These are phyloP conservation scores for Arthroderma sp. DNA, from an alignment of 2,329 filamentous ascomycete genomes.

Conservation along the genomic window DNA sequence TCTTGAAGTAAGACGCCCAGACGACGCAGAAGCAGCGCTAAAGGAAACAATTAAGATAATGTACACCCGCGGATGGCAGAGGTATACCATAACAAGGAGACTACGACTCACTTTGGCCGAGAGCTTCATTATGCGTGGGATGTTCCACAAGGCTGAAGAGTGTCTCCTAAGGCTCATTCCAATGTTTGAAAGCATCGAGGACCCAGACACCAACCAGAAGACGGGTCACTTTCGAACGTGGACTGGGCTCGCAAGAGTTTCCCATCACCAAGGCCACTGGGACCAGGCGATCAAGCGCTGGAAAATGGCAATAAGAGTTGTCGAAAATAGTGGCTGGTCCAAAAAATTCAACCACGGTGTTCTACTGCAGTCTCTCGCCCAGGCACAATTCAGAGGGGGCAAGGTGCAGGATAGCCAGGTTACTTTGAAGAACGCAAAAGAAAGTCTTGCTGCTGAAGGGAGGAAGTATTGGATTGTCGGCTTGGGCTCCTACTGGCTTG, in stretches of 20 bases:
- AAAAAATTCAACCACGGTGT: constrained; percentile 11
- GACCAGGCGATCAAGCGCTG: constrained; percentile 4
- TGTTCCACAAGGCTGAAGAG: constrained; percentile 8
- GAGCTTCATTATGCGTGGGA: constrained; percentile 8
- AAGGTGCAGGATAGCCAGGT: neutral
- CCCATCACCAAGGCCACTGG: constrained; percentile 9
- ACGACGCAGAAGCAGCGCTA: constrained; percentile 7
- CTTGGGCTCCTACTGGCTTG: constrained; percentile 7
- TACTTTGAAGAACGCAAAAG: neutral
- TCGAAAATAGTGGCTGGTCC: neutral
- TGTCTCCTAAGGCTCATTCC: constrained; percentile 6
- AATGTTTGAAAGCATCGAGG: neutral
- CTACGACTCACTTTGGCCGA: constrained; percentile 8
- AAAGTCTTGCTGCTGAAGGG: constrained; percentile 6
- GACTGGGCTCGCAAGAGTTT: constrained; percentile 4
- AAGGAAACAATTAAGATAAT: constrained; percentile 1
- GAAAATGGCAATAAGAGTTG: neutral
- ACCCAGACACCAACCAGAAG: neutral
- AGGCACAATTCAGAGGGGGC: constrained; percentile 4
- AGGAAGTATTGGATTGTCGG: constrained; percentile 6
- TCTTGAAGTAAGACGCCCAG: constrained; percentile 5
- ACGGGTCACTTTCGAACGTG: neutral
- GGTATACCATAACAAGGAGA: constrained; percentile 1
- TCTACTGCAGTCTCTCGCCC: constrained; percentile 12
- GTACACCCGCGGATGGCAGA: neutral